Evolutionary conservation across 371 early-diverging fungal species (phyloP), one percentile per base, ranked within the genome.

Genomic region (Choanephora cucurbitarum): DNA sequence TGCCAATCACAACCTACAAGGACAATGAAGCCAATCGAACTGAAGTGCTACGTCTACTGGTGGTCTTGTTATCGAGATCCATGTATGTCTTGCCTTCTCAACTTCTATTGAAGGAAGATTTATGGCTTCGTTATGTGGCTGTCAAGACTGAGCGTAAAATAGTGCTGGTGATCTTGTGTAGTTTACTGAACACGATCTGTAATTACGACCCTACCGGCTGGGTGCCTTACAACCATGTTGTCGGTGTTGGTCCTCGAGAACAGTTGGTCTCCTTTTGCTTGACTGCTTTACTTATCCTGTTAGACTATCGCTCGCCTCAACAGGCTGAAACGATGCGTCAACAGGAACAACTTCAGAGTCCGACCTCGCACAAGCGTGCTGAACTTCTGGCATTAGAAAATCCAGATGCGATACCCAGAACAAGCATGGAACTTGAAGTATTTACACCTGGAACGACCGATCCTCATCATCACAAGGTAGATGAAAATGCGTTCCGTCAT

Each of bases 171-270:
- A 58, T 93, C 43, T 73, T 93, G 8, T 94, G 92, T 74, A 91
- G 92, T 52, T 62, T 93, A 28, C 48, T 94, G 45, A 95, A 95
- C 63, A 91, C 90, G 0, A 80, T 86, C 0, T 73, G 87, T 32
- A 86, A 84, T 44, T 92, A 92, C 62, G 89, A 92, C 61, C 90
- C 91, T 1, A 78, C 86, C 5, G 91, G 93, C 6, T 94, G 93
- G 92, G 70, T 95, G 4, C 94, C 94, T 22, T 95, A 93, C 75
- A 91, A 91, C 54, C 90, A 92, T 62, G 79, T 92, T 6, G 61
- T 92, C 47, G 81, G 86, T 52, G 75, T 83, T 7, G 90, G 91
- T 51, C 75, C 83, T 0, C 72, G 80, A 10, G 93, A 95, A 51
- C 80, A 84, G 32, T 76, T 92, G 2, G 89, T 90, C 1, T 72